Base-by-base conservation (phyloP, 306 rosid species). In the Prosopis cineraria region DNA sequence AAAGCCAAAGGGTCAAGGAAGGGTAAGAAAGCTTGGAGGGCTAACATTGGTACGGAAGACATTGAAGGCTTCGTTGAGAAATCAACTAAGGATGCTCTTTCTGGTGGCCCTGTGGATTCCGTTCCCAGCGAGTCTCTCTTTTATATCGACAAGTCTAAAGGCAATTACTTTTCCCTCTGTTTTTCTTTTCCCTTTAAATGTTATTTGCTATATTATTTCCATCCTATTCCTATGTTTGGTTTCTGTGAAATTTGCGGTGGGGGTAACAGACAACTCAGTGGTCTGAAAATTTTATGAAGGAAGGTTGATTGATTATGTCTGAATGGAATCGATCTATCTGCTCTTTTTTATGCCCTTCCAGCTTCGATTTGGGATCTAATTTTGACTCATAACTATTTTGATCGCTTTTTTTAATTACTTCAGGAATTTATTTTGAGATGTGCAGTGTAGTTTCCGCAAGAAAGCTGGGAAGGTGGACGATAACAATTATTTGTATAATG, bases 1-100 rank as follows among this genome's bases (percentile, higher is more conserved):
- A 94, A 85, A 69, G 82, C 96, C 3, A 92, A 92, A 85, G 82
- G 81, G 1, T 93, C 97, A 4, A 80, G 95, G 84, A 93, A 93
- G 91, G 96, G 93, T 33, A 91, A 90, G 88, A 94, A 94, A 83
- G 93, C 94, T 27, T 91, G 97, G 96, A 86, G 94, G 62, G 88
- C 93, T 19, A 93, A 94, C 84, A 94, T 94, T 33, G 90, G 98
- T 80, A 89, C 94, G 0, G 84, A 79, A n/a, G 97, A 91, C 87
- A 87, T 93, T 6, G 88, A 91, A 39, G 90, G 87, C 59, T 89
- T 85, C 85, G 90, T 66, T 41, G 95, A 93, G 84, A 82, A 89
- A 74, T 84, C 98, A 1, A 93, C 95, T 0, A 91, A 85, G 74
- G 95, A 91, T 58, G 97, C 97, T 72, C 95, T 85, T 70, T 82